phyloP scores from a whole-genome alignment of 768 basidiomycete genomes.

The Leccinum subtestaceum region DNA sequence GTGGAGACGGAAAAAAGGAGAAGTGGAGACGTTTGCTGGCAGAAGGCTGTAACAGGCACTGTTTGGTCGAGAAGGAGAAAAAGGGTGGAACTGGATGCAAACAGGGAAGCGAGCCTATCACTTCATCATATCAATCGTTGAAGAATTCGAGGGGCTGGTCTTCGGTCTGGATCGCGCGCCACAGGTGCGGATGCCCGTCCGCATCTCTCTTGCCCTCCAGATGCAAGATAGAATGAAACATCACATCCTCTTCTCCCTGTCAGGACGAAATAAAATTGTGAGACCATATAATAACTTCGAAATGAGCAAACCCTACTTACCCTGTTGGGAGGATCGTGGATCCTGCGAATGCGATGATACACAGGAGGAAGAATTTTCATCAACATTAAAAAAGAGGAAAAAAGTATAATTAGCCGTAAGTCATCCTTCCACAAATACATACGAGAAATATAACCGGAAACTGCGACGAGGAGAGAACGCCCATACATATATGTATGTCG shows the following conservation, averaged over 20 bases:
- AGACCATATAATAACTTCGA: neutral
- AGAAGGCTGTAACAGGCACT: constrained; percentile 15
- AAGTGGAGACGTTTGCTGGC: constrained; percentile 5
- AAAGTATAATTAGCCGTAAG: constrained; percentile 6
- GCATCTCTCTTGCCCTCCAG: constrained; percentile 48
- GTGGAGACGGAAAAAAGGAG: constrained; percentile 6
- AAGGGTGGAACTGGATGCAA: neutral
- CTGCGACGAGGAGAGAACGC: constrained; percentile 8
- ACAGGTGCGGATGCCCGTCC: constrained; percentile 51
- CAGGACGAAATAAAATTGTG: constrained; percentile 7
- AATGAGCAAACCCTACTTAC: constrained; percentile 35
- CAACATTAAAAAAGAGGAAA: constrained; percentile 3
- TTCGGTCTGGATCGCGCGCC: constrained; percentile 61
- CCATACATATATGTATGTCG: neutral
- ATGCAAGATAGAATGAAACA: constrained; percentile 70
- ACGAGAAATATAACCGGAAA: constrained; percentile 5
- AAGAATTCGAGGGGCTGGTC: constrained; percentile 49
- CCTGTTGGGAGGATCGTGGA: constrained; percentile 73
- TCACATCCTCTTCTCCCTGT: constrained; percentile 63
- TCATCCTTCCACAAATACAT: constrained; percentile 4
- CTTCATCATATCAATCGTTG: constrained; percentile 20
- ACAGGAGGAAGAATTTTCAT: neutral
- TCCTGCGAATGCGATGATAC: constrained; percentile 38
- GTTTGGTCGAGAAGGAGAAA: constrained; percentile 17
- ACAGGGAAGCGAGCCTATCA: neutral